Percentiles rank a stretch among this genome's conserved stretches.
These are phyloP conservation scores for Mycena rebaudengoi DNA, from an alignment of 768 basidiomycete species.

Conservation along the genomic window DNA sequence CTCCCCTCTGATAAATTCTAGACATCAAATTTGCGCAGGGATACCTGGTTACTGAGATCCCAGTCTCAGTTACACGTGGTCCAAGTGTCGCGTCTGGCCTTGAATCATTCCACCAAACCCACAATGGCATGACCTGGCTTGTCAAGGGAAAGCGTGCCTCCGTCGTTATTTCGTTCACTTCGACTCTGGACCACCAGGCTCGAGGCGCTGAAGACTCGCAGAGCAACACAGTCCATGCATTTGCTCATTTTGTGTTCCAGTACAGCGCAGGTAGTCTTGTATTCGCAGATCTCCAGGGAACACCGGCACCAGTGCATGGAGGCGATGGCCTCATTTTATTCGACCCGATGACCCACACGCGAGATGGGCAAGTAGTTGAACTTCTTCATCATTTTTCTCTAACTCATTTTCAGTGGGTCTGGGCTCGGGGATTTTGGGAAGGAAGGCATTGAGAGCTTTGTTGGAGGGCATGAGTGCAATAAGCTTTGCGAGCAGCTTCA, in stretches of 20 bases:
- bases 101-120: too few relatives aligned
- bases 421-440: not conserved
- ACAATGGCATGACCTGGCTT: slow-evolving; percentile 4
- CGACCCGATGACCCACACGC: not conserved
- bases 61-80: not conserved
- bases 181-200: not conserved
- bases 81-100: slow-evolving; percentile 6
- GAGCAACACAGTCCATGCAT: not conserved
- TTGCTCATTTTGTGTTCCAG: not conserved
- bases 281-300: not conserved
- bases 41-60: slow-evolving; percentile 4
- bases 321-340: not conserved
- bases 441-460: not conserved
- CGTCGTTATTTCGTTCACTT: not conserved
- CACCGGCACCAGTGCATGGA: not conserved
- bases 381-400: not conserved
- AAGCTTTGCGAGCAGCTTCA: not conserved
- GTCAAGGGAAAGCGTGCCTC: not conserved
- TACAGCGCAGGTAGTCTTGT: not conserved
- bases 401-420: not conserved
- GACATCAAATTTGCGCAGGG: slow-evolving; percentile 2
- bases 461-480: not conserved
- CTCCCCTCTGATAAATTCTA: not conserved
- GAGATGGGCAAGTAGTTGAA: not conserved
- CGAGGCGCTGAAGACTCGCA: not conserved